phyloP scores from a whole-genome alignment of 164 flowering plant genomes.

The Hamamelis virginiana region DNA sequence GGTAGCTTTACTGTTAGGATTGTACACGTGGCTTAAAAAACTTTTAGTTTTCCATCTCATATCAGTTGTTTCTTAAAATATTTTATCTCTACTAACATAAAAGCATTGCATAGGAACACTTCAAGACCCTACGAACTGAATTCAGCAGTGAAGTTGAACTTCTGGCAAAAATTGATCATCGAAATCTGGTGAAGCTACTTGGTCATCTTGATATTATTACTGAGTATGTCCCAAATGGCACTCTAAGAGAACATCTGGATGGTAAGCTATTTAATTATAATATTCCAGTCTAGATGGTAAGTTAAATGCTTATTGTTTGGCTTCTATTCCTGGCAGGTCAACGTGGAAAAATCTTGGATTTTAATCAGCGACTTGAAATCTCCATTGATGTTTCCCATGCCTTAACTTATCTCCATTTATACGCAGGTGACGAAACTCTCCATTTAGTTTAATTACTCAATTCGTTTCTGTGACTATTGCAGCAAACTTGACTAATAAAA shows the following conservation, averaged over 20 bases:
- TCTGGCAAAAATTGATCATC: constrained; percentile 88
- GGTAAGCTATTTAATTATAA: constrained; percentile 46
- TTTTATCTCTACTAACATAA: constrained; percentile 9
- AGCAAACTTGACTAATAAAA: not conserved
- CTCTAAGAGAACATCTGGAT: constrained; percentile 95
- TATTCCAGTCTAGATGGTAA: not conserved
- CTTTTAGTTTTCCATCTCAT: not conserved
- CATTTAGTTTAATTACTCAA: not conserved
- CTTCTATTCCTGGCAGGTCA: constrained; percentile 48
- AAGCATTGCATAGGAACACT: constrained; percentile 58
- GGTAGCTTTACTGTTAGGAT: not conserved
- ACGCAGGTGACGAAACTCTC: constrained; percentile 51
- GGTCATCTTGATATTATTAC: constrained; percentile 90
- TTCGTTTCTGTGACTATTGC: not conserved
- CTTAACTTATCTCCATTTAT: constrained; percentile 80
- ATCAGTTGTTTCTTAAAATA: not conserved
- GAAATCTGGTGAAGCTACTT: constrained; percentile 81
- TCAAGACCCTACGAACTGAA: constrained; percentile 52
- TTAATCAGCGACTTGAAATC: constrained; percentile 85
- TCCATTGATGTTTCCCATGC: constrained; percentile 91
- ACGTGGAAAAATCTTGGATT: constrained; percentile 75
- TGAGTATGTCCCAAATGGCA: constrained; percentile 88
- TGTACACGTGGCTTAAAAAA: not conserved
- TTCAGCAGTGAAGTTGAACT: constrained; percentile 93
- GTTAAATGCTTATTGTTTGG: constrained; percentile 9